Conservation (phyloP, 75 land plant genomes). For the Pinus albicaulis region DNA sequence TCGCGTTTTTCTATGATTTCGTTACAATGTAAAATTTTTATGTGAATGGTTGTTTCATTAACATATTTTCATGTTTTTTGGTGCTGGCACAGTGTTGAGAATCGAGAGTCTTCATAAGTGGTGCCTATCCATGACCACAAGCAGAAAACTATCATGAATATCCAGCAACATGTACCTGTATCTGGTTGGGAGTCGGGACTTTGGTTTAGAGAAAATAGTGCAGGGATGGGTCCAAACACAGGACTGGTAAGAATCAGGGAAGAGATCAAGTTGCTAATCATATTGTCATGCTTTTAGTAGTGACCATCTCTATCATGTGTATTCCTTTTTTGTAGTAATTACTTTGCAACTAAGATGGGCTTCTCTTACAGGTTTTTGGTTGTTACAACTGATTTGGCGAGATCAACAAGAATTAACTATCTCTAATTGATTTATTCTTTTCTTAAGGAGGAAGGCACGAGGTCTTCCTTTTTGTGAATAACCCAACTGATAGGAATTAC, state of each 20-base stretch:
- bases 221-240: not conserved
- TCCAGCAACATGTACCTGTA: constrained; percentile 3
- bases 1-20: not conserved
- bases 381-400: not conserved
- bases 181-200: constrained; percentile 1
- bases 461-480: not conserved
- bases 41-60: not conserved
- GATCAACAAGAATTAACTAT: not conserved
- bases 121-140: not conserved
- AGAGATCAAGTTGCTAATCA: not conserved
- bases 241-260: not conserved
- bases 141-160: not conserved
- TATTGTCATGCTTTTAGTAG: not conserved
- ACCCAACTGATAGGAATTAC: not conserved
- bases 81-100: not conserved
- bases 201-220: not conserved
- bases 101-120: not conserved
- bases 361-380: not conserved
- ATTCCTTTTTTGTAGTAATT: not conserved
- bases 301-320: not conserved
- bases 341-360: not conserved
- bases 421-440: constrained; percentile 6
- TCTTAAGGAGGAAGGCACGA: not conserved
- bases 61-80: not conserved
- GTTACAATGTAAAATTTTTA: not conserved